These are phyloP conservation scores for Pascua guehoae DNA, from an alignment of 1,284 basidiomycete species.

Conservation along the genomic window DNA sequence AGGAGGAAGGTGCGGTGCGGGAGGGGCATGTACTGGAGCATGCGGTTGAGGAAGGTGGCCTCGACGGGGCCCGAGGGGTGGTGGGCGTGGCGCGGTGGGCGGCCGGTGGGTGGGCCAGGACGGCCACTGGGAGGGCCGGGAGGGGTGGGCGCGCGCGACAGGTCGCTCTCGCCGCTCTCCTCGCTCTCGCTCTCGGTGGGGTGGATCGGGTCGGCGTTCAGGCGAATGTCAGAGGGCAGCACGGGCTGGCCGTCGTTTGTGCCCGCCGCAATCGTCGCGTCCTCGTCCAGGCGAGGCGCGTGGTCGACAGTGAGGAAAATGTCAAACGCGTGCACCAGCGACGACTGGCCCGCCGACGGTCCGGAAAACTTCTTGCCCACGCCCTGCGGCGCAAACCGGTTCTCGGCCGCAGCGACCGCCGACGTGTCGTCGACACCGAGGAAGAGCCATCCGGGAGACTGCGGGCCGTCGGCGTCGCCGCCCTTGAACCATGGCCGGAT, in stretches of 20 bases:
- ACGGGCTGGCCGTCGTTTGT: slow-evolving; percentile 7
- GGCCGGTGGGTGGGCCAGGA: background rate
- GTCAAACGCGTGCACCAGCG: slow-evolving; percentile 36
- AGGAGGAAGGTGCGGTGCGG: slow-evolving; percentile 84
- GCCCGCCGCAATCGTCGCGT: background rate
- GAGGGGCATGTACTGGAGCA: slow-evolving; percentile 86
- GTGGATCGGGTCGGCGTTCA: slow-evolving; percentile 9
- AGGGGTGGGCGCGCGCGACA: background rate
- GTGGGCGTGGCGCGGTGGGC: background rate
- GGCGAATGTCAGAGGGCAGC: slow-evolving; percentile 2
- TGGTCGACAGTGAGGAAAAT: slow-evolving; percentile 57
- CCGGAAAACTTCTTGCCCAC: slow-evolving; percentile 64
- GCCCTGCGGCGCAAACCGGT: slow-evolving; percentile 15
- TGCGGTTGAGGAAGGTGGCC: slow-evolving; percentile 65
- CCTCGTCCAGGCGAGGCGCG: slow-evolving; percentile 37
- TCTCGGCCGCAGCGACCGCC: slow-evolving; percentile 53
- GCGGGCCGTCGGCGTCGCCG: slow-evolving; percentile 62
- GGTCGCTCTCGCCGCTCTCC: no score
- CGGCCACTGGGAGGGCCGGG: background rate
- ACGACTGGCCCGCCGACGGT: slow-evolving; percentile 85
- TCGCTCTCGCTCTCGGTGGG: background rate
- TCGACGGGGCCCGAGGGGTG: slow-evolving; percentile 37
- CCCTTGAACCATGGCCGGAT: slow-evolving; percentile 93
- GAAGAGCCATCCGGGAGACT: slow-evolving; percentile 70
- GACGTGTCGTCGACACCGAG: slow-evolving; percentile 63